Conservation (phyloP, 1,139 yeast species). For the Blastobotrys proliferans region DNA sequence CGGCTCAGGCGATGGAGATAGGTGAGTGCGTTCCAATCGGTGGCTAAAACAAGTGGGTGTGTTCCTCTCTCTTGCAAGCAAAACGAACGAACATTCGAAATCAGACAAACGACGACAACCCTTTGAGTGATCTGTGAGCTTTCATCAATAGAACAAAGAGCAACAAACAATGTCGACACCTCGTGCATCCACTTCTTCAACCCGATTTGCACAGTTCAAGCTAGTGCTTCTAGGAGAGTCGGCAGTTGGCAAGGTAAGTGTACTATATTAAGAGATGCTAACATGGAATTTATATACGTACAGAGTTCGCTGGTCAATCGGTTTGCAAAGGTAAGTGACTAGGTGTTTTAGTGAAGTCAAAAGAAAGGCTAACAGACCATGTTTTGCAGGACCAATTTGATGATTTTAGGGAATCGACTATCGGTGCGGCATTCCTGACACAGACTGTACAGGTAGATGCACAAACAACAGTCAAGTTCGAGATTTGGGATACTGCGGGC, state of each 20-base stretch:
- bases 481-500: conserved; percentile 79
- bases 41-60: no score
- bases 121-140: no score
- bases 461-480: conserved; percentile 45
- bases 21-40: no score
- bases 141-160: no score
- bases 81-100: no score
- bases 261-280: background rate
- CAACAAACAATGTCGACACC: conserved; percentile 24
- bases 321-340: conserved; percentile 64
- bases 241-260: conserved; percentile 82
- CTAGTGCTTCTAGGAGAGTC: conserved; percentile 85
- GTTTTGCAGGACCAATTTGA: conserved; percentile 67
- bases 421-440: conserved; percentile 95
- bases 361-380: background rate
- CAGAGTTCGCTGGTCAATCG: conserved; percentile 75
- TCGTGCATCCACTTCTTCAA: conserved; percentile 34
- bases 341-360: background rate
- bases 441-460: conserved; percentile 73
- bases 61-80: no score
- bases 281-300: no score
- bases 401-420: conserved; percentile 90
- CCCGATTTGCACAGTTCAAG: conserved; percentile 64
- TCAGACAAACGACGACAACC: no score
- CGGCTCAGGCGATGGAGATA: no score